Evolutionary conservation across 208 protist species (phyloP).

Genomic region (Polymyxa betae): DNA sequence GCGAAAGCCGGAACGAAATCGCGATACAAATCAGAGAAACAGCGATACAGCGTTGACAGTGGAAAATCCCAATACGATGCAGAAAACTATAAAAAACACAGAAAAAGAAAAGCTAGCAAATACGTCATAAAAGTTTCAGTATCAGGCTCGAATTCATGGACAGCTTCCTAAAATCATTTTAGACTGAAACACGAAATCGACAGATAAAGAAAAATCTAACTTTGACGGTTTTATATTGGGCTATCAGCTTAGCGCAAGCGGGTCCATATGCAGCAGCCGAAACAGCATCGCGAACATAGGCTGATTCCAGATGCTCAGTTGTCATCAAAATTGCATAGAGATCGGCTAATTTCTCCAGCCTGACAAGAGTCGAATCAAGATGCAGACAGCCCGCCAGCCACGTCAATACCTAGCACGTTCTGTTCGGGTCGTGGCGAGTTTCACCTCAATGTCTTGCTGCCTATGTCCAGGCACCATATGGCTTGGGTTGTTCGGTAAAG

Average conservation of each 20-base stretch:
- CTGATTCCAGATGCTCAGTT: constrained; percentile 91
- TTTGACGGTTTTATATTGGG: constrained; percentile 90
- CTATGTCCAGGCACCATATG: too few species aligned
- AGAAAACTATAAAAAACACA: not conserved
- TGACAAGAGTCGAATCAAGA: not conserved
- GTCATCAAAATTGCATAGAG: constrained; percentile 88
- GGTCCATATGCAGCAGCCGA: constrained; percentile 81
- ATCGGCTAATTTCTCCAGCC: constrained; percentile 70
- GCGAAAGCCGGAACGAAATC: too few species aligned
- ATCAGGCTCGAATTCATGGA: constrained; percentile 62
- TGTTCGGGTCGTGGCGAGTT: not conserved
- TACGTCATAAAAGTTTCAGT: constrained; percentile 87
- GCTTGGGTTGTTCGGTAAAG: too few species aligned
- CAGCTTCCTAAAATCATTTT: not conserved
- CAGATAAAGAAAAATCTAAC: constrained; percentile 72
- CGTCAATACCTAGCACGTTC: constrained; percentile 11
- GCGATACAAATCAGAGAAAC: too few species aligned
- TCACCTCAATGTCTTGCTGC: constrained; percentile 25
- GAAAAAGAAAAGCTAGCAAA: constrained; percentile 59
- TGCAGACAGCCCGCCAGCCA: not conserved
- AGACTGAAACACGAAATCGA: constrained; percentile 78
- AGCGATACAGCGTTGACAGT: too few species aligned
- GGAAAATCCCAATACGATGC: too few species aligned
- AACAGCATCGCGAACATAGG: constrained; percentile 85
- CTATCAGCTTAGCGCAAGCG: constrained; percentile 83